Percentiles rank a stretch among this genome's conserved stretches.
phyloP scores from a whole-genome alignment of 2,329 filamentous ascomycete genomes.

The Aspergillus pseudotamarii region DNA sequence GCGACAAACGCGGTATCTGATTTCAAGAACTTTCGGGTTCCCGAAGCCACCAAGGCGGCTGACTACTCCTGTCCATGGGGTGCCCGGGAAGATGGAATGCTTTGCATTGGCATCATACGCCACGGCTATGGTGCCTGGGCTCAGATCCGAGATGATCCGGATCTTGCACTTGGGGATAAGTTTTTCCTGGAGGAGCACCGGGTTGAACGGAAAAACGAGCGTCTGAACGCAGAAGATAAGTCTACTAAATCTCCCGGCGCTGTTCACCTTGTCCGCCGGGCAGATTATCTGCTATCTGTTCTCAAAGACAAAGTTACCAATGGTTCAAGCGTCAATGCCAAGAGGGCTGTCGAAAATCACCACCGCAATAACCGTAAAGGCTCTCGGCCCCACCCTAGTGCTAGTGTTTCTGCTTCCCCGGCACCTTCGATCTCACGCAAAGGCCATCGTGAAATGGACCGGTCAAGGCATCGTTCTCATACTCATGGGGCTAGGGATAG shows the following conservation, averaged over 20 bases:
- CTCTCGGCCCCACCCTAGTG: slow-evolving; percentile 36
- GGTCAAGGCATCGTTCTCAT: slow-evolving; percentile 44
- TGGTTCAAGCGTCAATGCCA: slow-evolving; percentile 62
- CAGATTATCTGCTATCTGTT: slow-evolving; percentile 94
- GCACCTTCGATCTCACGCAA: slow-evolving; percentile 47
- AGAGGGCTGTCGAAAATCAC: slow-evolving; percentile 84
- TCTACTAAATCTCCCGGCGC: slow-evolving; percentile 84
- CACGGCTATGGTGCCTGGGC: slow-evolving; percentile 97
- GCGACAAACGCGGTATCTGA: slow-evolving; percentile 68
- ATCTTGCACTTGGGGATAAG: slow-evolving; percentile 84
- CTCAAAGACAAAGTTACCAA: slow-evolving; percentile 84
- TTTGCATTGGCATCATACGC: slow-evolving; percentile 86
- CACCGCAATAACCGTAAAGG: slow-evolving; percentile 90
- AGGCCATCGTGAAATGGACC: slow-evolving; percentile 45
- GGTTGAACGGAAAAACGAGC: slow-evolving; percentile 96
- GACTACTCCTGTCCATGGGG: slow-evolving; percentile 93
- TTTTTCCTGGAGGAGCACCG: slow-evolving; percentile 97
- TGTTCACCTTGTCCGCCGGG: slow-evolving; percentile 90
- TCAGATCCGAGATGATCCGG: slow-evolving; percentile 87
- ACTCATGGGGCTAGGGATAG: slow-evolving; percentile 46
- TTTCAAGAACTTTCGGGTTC: slow-evolving; percentile 78
- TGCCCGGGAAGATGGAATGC: slow-evolving; percentile 92
- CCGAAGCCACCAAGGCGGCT: slow-evolving; percentile 88
- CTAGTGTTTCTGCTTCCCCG: slow-evolving; percentile 49
- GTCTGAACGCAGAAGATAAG: slow-evolving; percentile 63